These are phyloP conservation scores for Volvox africanus DNA, from an alignment of 139 green algal species.

Conservation along the genomic window DNA sequence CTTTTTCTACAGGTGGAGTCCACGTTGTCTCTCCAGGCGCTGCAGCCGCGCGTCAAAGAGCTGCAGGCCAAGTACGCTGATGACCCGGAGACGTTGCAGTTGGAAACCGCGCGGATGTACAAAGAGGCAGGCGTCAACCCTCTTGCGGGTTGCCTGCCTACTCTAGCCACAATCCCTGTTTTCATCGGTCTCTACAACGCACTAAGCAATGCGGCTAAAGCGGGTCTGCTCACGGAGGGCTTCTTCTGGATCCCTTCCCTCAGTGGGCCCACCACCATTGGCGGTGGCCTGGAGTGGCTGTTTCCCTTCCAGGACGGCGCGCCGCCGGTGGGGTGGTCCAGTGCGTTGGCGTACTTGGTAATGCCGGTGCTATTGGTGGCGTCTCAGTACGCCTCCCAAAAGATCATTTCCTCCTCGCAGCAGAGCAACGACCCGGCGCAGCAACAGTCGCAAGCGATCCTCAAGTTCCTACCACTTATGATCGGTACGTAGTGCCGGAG, in stretches of 20 bases:
- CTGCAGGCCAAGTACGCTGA: constrained; percentile 92
- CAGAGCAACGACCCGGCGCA: constrained; percentile 74
- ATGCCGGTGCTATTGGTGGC: constrained; percentile 93
- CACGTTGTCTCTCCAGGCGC: constrained; percentile 90
- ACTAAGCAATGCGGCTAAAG: constrained; percentile 65
- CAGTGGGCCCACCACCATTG: constrained; percentile 73
- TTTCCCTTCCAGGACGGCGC: constrained; percentile 90
- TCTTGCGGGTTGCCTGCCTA: constrained; percentile 89
- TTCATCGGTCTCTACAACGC: constrained; percentile 92
- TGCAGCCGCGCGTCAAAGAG: constrained; percentile 95
- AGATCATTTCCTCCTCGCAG: constrained; percentile 75
- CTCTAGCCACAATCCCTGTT: constrained; percentile 92
- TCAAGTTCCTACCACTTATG: constrained; percentile 98
- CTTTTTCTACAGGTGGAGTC: constrained; percentile 87
- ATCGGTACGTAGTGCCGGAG: constrained; percentile 72
- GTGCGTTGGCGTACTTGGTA: constrained; percentile 88
- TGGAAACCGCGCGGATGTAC: constrained; percentile 96
- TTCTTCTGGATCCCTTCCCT: constrained; percentile 95
- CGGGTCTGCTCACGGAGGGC: constrained; percentile 72
- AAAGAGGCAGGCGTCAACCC: constrained; percentile 94
- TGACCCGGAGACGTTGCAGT: constrained; percentile 87
- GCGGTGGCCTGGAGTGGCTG: constrained; percentile 83
- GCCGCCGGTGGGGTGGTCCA: constrained; percentile 94
- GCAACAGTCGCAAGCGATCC: constrained; percentile 86
- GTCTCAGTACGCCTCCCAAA: constrained; percentile 84